phyloP scores from a whole-genome alignment of 306 rosid genomes.

The Lagenaria siceraria region DNA sequence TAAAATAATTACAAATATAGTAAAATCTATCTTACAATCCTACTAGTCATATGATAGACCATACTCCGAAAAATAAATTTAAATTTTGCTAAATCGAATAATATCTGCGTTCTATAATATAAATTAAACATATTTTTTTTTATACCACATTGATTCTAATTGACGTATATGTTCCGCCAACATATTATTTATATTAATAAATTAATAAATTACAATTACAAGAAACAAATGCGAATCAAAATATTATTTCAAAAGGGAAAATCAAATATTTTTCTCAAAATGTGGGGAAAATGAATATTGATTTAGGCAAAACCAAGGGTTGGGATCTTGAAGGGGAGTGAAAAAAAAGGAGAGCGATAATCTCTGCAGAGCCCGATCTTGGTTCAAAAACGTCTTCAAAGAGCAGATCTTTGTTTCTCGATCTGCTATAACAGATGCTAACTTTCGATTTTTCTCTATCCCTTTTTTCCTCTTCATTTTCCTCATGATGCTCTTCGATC shows the following conservation, averaged over 20 bases:
- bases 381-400: not conserved
- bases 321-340: not conserved
- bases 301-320: not conserved
- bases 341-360: slow-evolving; percentile 3
- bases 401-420: not conserved
- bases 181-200: not conserved
- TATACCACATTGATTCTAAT: too few relatives aligned
- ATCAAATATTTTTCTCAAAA: not conserved
- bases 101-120: too few relatives aligned
- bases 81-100: too few relatives aligned
- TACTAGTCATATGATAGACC: too few relatives aligned
- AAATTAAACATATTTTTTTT: too few relatives aligned
- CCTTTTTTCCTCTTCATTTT: not conserved
- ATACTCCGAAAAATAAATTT: too few relatives aligned
- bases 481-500: not conserved
- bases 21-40: too few relatives aligned
- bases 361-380: slow-evolving; percentile 4
- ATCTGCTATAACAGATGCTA: slow-evolving; percentile 7
- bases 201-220: not conserved
- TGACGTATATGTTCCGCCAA: not conserved
- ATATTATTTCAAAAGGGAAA: too few relatives aligned
- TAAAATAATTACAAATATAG: too few relatives aligned
- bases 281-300: not conserved
- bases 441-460: not conserved
- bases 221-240: not conserved